Evolutionary conservation across 2,329 filamentous ascomycete genomes (phyloP).

Genomic region (Ascochyta clinopodiicola): DNA sequence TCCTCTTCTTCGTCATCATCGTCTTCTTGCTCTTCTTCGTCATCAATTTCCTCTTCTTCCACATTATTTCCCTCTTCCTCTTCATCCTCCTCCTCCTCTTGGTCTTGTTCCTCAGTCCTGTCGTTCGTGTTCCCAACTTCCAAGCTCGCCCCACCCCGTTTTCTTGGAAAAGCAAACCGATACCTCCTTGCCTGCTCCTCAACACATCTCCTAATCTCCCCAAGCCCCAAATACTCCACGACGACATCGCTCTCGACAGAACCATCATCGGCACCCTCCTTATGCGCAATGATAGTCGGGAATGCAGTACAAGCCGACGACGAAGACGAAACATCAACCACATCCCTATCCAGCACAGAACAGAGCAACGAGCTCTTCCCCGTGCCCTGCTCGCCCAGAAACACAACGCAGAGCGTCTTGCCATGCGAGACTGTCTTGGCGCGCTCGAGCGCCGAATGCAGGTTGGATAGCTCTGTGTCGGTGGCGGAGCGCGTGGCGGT

Average conservation of each 20-base stretch:
- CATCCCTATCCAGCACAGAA: slow-evolving; percentile 7
- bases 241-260: slow-evolving; percentile 12
- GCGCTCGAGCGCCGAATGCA: neutral
- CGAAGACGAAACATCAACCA: slow-evolving; percentile 10
- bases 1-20: neutral
- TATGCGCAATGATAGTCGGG: slow-evolving; percentile 10
- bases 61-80: neutral
- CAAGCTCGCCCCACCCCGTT: neutral
- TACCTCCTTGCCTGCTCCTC: slow-evolving; percentile 13
- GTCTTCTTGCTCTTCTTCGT: neutral
- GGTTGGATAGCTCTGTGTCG: neutral
- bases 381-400: slow-evolving; percentile 20
- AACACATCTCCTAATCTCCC: neutral
- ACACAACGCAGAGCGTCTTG: neutral
- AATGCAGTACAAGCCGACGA: slow-evolving; percentile 16
- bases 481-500: neutral
- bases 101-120: too few species aligned
- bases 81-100: neutral
- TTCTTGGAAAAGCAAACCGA: neutral
- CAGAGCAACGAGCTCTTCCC: slow-evolving; percentile 22
- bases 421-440: slow-evolving; percentile 1
- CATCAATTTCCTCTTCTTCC: neutral
- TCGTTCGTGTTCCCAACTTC: too few species aligned
- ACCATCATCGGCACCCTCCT: slow-evolving; percentile 12
- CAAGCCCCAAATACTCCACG: slow-evolving; percentile 6